These are phyloP conservation scores for Guyanaporus albipodus DNA, from an alignment of 768 basidiomycete genomes.

Conservation along the genomic window DNA sequence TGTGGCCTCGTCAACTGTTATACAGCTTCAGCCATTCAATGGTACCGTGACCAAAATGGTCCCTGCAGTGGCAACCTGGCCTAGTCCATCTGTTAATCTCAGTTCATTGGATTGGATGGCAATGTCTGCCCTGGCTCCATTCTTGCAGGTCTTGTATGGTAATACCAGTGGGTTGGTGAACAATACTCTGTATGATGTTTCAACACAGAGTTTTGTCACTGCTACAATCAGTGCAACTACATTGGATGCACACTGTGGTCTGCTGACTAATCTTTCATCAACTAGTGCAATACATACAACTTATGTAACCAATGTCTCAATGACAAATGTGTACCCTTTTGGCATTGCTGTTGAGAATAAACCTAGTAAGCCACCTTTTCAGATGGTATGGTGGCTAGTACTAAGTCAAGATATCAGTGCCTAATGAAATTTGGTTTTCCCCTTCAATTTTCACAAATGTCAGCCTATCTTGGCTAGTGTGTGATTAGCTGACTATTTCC, in stretches of 20 bases:
- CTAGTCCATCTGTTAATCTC: background rate
- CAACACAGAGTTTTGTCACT: background rate
- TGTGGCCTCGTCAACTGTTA: background rate
- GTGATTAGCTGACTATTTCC: background rate
- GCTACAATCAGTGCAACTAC: background rate
- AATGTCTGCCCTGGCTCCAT: background rate
- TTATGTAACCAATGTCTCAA: background rate
- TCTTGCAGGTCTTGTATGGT: background rate
- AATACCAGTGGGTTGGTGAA: background rate
- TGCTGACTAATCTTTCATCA: background rate
- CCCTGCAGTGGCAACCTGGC: background rate
- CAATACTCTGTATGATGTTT: background rate
- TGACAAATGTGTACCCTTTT: background rate
- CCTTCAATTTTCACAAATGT: background rate
- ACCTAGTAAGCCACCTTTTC: background rate
- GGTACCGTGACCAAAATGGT: background rate
- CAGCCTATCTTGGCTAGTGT: background rate
- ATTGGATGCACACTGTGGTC: background rate
- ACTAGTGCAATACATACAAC: background rate
- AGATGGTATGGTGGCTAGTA: background rate
- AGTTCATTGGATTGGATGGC: background rate
- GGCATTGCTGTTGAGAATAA: background rate
- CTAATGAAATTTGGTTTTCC: background rate
- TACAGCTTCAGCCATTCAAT: background rate
- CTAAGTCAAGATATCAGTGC: background rate